phyloP scores from a whole-genome alignment of 495 filamentous ascomycete genomes.

The Lepidopterella palustris region DNA sequence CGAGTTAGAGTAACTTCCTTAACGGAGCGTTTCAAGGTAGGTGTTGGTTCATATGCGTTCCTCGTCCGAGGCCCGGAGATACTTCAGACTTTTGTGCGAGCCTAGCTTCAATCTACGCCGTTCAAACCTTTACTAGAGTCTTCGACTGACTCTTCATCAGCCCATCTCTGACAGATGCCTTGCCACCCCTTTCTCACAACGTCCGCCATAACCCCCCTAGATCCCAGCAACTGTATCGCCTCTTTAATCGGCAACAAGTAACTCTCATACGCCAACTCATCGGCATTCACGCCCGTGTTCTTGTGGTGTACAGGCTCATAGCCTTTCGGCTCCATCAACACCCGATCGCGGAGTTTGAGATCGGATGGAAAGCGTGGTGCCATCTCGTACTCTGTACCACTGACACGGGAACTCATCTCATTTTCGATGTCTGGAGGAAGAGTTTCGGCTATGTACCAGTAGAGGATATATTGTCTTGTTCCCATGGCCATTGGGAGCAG shows the following conservation, averaged over 20 bases:
- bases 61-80: no score
- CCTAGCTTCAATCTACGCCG: not conserved
- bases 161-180: constrained; percentile 28
- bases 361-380: constrained; percentile 31
- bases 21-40: no score
- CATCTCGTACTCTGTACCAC: constrained; percentile 18
- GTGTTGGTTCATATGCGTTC: no score
- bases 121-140: not conserved
- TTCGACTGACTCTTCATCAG: not conserved
- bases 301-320: constrained; percentile 41
- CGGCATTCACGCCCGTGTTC: constrained; percentile 42
- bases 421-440: constrained; percentile 39
- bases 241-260: constrained; percentile 40
- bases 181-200: constrained; percentile 42
- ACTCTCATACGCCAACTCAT: constrained; percentile 41
- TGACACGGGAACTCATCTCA: constrained; percentile 13
- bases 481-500: constrained; percentile 31
- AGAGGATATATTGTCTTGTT: constrained; percentile 41
- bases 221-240: constrained; percentile 37
- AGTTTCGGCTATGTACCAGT: constrained; percentile 48
- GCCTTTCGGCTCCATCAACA: constrained; percentile 35
- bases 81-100: not conserved
- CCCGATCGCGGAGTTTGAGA: constrained; percentile 35
- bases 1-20: no score
- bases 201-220: constrained; percentile 18